Conservation (phyloP, 768 basidiomycete species). For the Russula vinacea region DNA sequence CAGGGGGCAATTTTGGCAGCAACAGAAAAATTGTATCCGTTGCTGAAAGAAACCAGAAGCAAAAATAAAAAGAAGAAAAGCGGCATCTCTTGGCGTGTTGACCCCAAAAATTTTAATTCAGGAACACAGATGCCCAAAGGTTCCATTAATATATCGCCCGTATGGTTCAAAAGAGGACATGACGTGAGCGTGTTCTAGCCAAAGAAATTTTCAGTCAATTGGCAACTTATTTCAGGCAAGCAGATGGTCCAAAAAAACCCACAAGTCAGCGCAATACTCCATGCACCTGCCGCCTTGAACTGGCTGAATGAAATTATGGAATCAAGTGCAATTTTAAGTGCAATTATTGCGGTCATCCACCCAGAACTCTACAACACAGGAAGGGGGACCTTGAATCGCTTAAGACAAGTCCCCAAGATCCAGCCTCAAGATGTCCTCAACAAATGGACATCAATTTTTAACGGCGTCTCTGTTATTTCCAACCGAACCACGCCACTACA, state of each 20-base stretch:
- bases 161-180: neutral
- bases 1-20: no score
- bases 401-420: neutral
- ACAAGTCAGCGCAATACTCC: neutral
- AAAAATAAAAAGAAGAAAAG: no score
- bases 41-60: neutral
- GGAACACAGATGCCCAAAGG: no score
- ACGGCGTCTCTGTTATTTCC: neutral
- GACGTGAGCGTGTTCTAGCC: neutral
- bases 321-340: neutral
- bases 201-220: neutral
- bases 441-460: neutral
- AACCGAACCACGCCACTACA: neutral
- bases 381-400: neutral
- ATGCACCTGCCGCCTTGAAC: neutral
- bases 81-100: neutral
- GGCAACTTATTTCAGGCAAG: neutral
- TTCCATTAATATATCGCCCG: neutral
- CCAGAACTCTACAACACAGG: neutral
- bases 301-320: neutral
- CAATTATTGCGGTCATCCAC: neutral
- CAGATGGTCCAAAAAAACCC: neutral
- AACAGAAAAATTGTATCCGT: no score
- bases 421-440: neutral
- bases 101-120: neutral